Evolutionary conservation across 129 eudicot species (phyloP), one percentile per base, ranked within the genome.

Genomic region (Pseudognaphalium luteoalbum): DNA sequence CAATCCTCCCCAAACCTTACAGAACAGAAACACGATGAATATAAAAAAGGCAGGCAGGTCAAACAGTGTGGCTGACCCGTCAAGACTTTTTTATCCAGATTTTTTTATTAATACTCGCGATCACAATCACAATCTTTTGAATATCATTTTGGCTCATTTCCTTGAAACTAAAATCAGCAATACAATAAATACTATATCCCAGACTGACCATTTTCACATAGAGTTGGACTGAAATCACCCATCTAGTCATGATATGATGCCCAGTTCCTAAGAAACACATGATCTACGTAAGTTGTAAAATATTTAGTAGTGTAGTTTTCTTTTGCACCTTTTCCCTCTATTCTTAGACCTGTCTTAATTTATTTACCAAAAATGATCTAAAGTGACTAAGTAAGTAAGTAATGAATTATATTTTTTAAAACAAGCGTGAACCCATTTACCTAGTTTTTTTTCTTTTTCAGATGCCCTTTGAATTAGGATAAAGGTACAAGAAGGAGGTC

Each of bases 401-500:
- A 15, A 61, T 8, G 28, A 1, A 25, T 25, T 25, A 2, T 22
- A 21, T 22, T 60, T 58, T 29, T 1, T 6, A 22, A 6, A 58
- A 73, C 41, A 57, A 15, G 33, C 15, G 42, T 70, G 67, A 66
- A 57, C 77, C 72, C 75, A 76, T 17, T 51, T 10, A 57, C 25
- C 21, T 11, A 80, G 28, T 37, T 35, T 20, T 57, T 28, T 25
- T 20, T 57, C n/a, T 25, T 25, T 54, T 0, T 14, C 28, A 15
- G 63, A 73, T 14, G 70, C 29, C 54, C 3, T 66, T 66, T 58
- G 74, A 73, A 42, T 41, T 22, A 20, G n/a, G 74, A 56, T 5
- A 39, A 63, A 54, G 39, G 11, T 35, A 75, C 78, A 74, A 61
- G 29, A 54, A 20, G 60, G 60, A 57, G 32, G 75, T 74, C 66